phyloP scores from a whole-genome alignment of 352 stramenopile genomes.

The Globisporangium spinosum region DNA sequence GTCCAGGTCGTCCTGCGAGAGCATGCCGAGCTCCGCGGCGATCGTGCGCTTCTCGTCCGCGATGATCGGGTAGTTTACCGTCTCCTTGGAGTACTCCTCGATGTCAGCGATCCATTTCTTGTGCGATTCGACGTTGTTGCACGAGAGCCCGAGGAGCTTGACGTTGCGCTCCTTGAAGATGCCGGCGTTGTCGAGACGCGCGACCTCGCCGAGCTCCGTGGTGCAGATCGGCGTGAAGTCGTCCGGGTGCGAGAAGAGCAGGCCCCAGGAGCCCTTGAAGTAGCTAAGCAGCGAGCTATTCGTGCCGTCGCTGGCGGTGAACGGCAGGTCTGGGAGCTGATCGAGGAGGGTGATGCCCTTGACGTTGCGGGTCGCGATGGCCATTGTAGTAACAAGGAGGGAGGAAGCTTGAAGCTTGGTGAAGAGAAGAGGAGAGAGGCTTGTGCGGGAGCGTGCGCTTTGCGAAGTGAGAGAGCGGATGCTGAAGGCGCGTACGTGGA shows the following conservation, averaged over 20 bases:
- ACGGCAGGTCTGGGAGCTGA: slow-evolving; percentile 16
- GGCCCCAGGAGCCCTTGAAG: slow-evolving; percentile 51
- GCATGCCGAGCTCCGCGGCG: slow-evolving; percentile 83
- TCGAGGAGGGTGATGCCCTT: slow-evolving; percentile 11
- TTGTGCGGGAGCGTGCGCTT: slow-evolving; percentile 5
- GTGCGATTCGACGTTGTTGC: slow-evolving; percentile 73
- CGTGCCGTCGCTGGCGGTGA: slow-evolving; percentile 39
- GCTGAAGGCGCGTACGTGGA: too few relatives aligned
- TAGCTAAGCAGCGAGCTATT: slow-evolving; percentile 54
- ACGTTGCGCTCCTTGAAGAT: slow-evolving; percentile 77
- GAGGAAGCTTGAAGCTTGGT: not conserved
- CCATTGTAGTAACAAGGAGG: not conserved
- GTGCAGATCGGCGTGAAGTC: slow-evolving; percentile 93
- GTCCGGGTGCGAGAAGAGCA: slow-evolving; percentile 83
- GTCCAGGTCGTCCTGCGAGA: slow-evolving; percentile 81
- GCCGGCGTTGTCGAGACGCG: slow-evolving; percentile 67
- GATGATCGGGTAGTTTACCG: slow-evolving; percentile 86
- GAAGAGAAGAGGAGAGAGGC: not conserved
- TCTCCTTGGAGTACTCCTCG: slow-evolving; percentile 37
- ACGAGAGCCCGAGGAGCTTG: slow-evolving; percentile 83
- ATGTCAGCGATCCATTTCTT: slow-evolving; percentile 85
- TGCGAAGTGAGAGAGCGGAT: not conserved
- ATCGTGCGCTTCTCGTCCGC: slow-evolving; percentile 39
- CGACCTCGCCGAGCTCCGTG: slow-evolving; percentile 87
- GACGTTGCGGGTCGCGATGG: slow-evolving; percentile 6